Evolutionary conservation across 805 yeast species (phyloP), one percentile per base, ranked within the genome.

Genomic region (Yarrowia divulgata): DNA sequence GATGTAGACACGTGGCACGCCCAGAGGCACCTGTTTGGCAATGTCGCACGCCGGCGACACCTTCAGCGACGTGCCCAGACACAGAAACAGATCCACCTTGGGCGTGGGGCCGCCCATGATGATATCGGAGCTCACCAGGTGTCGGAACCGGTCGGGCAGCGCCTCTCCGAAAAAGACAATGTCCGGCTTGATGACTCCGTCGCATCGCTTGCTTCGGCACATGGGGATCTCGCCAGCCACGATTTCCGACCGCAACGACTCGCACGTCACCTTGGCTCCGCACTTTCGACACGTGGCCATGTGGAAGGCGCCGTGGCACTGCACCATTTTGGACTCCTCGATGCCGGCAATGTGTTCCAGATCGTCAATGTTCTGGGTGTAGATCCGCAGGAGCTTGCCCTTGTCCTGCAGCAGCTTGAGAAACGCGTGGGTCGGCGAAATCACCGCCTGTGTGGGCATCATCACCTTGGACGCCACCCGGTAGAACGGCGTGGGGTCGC

Each of bases 251-350:
- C 82, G 90, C 2, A 93, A 82, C 34, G 82, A 82, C 64, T 84
- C 85, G 18, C 97, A 97, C 1, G 85, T 85, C 8, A 88, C 85
- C 75, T 83, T 80, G 76, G 85, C 85, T 63, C 85, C 83, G 77
- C 98, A 93, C 2, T 93, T 87, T 43, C 88, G 82, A 76, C 98
- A 93, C 3, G 93, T 86, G 9, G 97, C 97, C 0, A 86, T 85
- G 0, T 96, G 97, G 78, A 93, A 93, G 1, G 97, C 90, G 0
- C 97, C 97, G 78, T 93, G 97, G 76, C 97, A 93, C 78, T 92
- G 97, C 32, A 93, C 90, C 71, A 90, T 77, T 73, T 87, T 88
- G 8, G 88, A 91, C 1, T 83, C 78, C 8, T 81, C 77, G 8
- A 93, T 83, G 4, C 97, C 97, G 0, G 90, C 97, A 72, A 86